Base-by-base conservation (phyloP, 2,329 filamentous ascomycete genomes). In the Exophiala calicioides region DNA sequence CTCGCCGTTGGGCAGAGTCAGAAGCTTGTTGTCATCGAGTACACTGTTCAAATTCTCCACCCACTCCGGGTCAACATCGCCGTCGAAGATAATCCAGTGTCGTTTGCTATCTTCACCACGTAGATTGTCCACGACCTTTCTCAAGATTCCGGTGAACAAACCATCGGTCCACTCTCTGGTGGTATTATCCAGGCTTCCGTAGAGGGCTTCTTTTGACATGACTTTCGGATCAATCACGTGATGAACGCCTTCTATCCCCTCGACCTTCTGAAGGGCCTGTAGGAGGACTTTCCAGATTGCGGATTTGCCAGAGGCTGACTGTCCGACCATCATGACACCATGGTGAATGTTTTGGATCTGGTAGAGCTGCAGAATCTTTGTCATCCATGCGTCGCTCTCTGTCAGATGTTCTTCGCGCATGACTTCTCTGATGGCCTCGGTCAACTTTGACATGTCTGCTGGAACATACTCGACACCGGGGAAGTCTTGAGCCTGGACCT, bases 311-410 rank as follows among this genome's bases (percentile, higher is more conserved):
- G 91, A 86, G n/a, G 94, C 93, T 21, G 94, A 96, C 63, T 88
- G 90, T 54, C 93, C 93, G 7, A 99, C 93, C 93, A 98, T 97
- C 94, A 99, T 99, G 20, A 99, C 93, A 85, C 93, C 93, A 60
- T 99, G 93, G 63, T 99, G 93, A 48, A 98, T 90, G 57, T 85
- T 87, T 68, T 97, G 93, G 54, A 99, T 99, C 67, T 99, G 93
- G 66, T 95, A 97, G 2, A 98, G 80, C 67, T 99, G 93, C 6
- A 98, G 77, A 24, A 95, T 84, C 72, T 99, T 99, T 47, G 88
- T 93, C 81, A 97, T 90, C 94, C 94, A 99, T 35, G 85, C 84
- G 44, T 97, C 90, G 48, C 85, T 96, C 58, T 94, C 86, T 6
- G 95, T 88, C 10, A 95, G 80, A 61, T 95, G 86, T 57, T 88